Percentiles rank a stretch among this genome's conserved stretches.
Conservation (phyloP, 139 green algal species). For the Edaphochlamys debaryana region DNA sequence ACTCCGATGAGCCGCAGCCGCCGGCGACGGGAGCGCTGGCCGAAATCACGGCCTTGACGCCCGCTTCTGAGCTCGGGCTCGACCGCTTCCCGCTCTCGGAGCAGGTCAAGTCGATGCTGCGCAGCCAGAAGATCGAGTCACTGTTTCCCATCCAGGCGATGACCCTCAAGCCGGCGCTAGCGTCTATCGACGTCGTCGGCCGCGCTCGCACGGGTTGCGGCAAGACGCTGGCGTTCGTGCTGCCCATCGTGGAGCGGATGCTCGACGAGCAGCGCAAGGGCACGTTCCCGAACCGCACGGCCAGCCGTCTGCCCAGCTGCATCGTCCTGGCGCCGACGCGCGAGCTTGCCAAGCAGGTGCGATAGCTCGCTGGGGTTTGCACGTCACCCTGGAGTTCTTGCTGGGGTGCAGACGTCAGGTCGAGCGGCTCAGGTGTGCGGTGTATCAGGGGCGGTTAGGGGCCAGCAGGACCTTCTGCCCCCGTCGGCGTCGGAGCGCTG, state of each 20-base stretch:
- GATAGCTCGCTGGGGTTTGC: too few species aligned
- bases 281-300: constrained; percentile 3
- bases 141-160: constrained; percentile 97
- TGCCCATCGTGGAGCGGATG: constrained; percentile 94
- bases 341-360: constrained; percentile 98
- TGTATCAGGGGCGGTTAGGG: too few species aligned
- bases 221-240: constrained; percentile 98
- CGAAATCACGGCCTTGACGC: constrained; percentile 25
- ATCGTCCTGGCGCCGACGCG: constrained; percentile 95
- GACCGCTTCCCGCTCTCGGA: constrained; percentile 85
- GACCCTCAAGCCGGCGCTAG: constrained; percentile 79
- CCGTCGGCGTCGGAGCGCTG: too few species aligned
- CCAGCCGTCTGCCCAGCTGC: constrained; percentile 74
- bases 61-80: constrained; percentile 59
- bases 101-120: constrained; percentile 79
- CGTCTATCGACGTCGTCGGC: constrained; percentile 88
- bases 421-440: too few species aligned
- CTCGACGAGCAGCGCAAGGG: constrained; percentile 41
- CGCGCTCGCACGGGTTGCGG: constrained; percentile 94
- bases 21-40: background rate
- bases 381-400: too few species aligned
- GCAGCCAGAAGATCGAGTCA: constrained; percentile 77
- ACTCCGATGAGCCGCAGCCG: constrained; percentile 22
- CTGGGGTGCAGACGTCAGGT: too few species aligned
- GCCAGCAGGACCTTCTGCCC: too few species aligned